phyloP scores from a whole-genome alignment of 2,329 filamentous ascomycete species.

The Fusarium udum region DNA sequence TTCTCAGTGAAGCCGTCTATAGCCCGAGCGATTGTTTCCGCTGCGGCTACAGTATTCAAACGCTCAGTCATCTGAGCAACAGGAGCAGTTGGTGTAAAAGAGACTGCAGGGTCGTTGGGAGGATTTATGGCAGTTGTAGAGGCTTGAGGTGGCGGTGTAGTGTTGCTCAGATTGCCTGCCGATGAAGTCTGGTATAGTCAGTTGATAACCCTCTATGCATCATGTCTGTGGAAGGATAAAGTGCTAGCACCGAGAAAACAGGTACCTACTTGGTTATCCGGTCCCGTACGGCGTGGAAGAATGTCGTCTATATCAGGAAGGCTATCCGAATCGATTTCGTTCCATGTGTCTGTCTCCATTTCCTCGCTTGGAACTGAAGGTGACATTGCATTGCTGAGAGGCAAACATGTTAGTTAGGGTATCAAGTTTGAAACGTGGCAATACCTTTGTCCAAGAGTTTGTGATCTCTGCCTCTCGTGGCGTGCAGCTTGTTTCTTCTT shows the following conservation, averaged over 20 bases:
- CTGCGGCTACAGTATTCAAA: accelerated
- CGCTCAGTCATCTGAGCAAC: background rate
- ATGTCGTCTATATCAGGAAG: background rate
- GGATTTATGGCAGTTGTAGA: background rate
- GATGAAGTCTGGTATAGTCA: background rate
- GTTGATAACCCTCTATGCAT: background rate
- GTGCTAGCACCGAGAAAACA: background rate
- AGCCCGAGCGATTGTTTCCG: background rate
- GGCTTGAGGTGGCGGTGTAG: accelerated
- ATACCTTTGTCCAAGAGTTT: background rate
- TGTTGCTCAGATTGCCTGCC: accelerated
- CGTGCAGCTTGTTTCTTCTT: background rate
- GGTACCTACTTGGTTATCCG: background rate
- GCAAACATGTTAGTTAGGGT: background rate
- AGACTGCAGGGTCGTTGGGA: accelerated
- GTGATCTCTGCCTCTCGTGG: background rate
- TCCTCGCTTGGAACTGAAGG: background rate
- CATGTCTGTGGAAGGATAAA: accelerated
- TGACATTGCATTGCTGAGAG: background rate
- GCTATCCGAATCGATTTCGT: background rate
- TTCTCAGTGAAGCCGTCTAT: background rate
- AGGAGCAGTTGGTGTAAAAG: background rate
- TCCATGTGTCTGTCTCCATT: background rate
- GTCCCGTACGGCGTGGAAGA: accelerated
- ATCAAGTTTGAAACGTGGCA: accelerated